Conservation (phyloP, 169 alveolate species). For the Cryptosporidium xiaoi region DNA sequence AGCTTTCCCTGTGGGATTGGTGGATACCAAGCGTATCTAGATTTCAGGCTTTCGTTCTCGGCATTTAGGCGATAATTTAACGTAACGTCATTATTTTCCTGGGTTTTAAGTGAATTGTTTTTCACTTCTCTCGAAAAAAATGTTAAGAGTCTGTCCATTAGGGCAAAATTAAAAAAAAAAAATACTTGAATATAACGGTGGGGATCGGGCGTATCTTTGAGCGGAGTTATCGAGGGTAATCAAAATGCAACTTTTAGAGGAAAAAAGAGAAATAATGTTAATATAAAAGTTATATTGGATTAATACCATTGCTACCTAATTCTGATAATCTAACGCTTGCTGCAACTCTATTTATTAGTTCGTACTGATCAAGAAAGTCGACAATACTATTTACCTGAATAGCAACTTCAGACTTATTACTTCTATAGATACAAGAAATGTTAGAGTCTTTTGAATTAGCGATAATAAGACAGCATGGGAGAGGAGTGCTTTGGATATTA, state of each 20-base stretch:
- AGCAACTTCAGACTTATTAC: slow-evolving; percentile 42
- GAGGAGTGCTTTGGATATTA: slow-evolving; percentile 1
- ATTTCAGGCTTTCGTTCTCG: background rate
- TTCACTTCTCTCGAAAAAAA: slow-evolving; percentile 18
- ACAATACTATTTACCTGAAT: slow-evolving; percentile 60
- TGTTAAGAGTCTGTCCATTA: background rate
- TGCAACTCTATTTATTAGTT: slow-evolving; percentile 68
- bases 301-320: background rate
- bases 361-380: slow-evolving; percentile 61
- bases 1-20: slow-evolving; percentile 67
- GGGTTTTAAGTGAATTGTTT: background rate
- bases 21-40: slow-evolving; percentile 54
- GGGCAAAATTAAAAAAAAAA: background rate
- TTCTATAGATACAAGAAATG: slow-evolving; percentile 58
- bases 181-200: slow-evolving; percentile 15
- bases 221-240: slow-evolving; percentile 12
- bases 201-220: background rate
- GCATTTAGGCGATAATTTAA: background rate
- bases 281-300: background rate
- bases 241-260: background rate
- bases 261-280: background rate
- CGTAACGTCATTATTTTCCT: background rate
- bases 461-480: slow-evolving; percentile 56
- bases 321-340: slow-evolving; percentile 28
- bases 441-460: slow-evolving; percentile 64